Percentiles rank a stretch among this genome's conserved stretches.
These are phyloP conservation scores for Chionographis japonica DNA, from an alignment of 106 monocot genomes.

Conservation along the genomic window DNA sequence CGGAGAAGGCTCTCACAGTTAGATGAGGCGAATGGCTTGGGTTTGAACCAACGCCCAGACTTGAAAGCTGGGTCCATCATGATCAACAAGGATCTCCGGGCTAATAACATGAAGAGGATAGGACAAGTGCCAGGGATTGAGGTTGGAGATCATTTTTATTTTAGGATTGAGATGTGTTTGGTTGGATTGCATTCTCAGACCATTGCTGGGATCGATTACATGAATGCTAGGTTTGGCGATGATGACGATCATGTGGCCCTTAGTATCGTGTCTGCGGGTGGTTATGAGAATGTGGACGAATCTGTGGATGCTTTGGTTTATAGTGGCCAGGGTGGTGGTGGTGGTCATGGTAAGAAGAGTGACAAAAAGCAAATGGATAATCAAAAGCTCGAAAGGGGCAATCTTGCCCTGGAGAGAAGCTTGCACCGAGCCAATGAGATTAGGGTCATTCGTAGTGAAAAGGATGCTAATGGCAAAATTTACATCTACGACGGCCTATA, in stretches of 20 bases:
- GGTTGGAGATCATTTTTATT: slow-evolving; percentile 79
- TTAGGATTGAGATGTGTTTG: slow-evolving; percentile 69
- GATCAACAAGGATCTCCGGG: slow-evolving; percentile 39
- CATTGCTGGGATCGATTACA: slow-evolving; percentile 79
- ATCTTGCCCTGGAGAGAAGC: slow-evolving; percentile 81
- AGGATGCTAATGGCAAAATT: slow-evolving; percentile 49
- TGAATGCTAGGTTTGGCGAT: slow-evolving; percentile 26
- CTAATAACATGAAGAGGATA: slow-evolving; percentile 50
- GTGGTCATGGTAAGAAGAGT: slow-evolving; percentile 8
- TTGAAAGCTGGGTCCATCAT: slow-evolving; percentile 56
- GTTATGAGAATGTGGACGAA: slow-evolving; percentile 62
- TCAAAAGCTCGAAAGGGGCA: slow-evolving; percentile 82
- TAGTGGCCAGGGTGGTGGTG: slow-evolving; percentile 56
- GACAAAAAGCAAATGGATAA: slow-evolving; percentile 32
- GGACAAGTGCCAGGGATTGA: slow-evolving; percentile 62
- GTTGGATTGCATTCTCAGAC: slow-evolving; percentile 62
- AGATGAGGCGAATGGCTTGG: slow-evolving; percentile 39
- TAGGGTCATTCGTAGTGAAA: slow-evolving; percentile 62
- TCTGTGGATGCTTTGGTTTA: slow-evolving; percentile 55
- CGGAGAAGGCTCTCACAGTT: slow-evolving; percentile 57
- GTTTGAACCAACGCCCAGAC: slow-evolving; percentile 30
- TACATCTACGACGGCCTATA: slow-evolving; percentile 89
- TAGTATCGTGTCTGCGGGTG: slow-evolving; percentile 76
- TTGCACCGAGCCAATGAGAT: slow-evolving; percentile 34
- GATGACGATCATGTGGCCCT: slow-evolving; percentile 54